A percentile compares a stretch with the other conserved stretches of the same genome.
Evolutionary conservation across 345 rosid species (phyloP).

Genomic region (Moricandia moricandioides): DNA sequence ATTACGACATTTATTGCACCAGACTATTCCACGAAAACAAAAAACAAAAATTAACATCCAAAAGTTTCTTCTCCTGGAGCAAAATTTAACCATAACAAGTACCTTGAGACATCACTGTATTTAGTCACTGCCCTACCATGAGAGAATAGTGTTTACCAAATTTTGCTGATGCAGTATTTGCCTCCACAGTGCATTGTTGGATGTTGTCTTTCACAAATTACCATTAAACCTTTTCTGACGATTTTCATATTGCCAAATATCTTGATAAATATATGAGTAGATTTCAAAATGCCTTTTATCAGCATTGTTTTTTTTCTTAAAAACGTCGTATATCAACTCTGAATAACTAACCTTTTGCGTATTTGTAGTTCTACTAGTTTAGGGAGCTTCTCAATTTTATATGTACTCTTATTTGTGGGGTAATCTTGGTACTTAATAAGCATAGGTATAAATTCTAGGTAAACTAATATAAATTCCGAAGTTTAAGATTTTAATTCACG

Average conservation of each 20-base stretch:
- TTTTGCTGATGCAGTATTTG: conserved; percentile 15
- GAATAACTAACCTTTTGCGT: background rate
- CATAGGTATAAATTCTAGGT: background rate
- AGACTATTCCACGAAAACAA: background rate
- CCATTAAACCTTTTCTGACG: background rate
- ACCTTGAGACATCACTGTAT: background rate
- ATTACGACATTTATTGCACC: background rate
- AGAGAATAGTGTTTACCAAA: conserved; percentile 15
- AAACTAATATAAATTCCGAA: background rate
- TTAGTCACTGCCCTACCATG: background rate
- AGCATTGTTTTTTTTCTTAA: background rate
- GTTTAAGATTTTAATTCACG: background rate
- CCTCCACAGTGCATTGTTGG: conserved; percentile 4
- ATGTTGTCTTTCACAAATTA: background rate
- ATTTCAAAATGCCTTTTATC: background rate
- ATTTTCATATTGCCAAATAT: background rate
- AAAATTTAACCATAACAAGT: background rate
- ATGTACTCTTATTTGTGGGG: background rate
- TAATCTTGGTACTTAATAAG: background rate
- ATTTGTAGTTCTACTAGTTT: background rate
- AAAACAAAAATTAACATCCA: background rate
- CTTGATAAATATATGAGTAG: background rate
- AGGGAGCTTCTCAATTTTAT: background rate
- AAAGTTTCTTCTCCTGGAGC: background rate
- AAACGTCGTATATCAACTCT: background rate